Percentiles rank a stretch among this genome's conserved stretches.
These are phyloP conservation scores for Alternaria sp. DNA, from an alignment of 2,329 filamentous ascomycete species.

Conservation along the genomic window DNA sequence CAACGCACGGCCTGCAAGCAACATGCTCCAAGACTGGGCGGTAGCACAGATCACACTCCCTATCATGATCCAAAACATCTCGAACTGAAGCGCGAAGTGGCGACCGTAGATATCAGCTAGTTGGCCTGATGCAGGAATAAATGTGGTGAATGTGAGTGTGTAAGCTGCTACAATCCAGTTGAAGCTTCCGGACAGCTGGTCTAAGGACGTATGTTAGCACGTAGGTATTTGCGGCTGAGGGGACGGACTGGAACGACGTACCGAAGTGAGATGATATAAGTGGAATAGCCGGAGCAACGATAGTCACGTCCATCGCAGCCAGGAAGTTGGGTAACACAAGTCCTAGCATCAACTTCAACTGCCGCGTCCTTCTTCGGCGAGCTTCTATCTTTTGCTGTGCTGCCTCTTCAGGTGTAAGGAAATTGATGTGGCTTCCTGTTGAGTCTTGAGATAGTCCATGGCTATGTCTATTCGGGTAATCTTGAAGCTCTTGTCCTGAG, in stretches of 20 bases:
- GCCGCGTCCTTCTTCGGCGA: conserved; percentile 52
- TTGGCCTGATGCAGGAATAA: conserved; percentile 72
- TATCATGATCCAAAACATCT: conserved; percentile 61
- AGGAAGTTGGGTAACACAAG: conserved; percentile 68
- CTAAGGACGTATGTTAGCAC: conserved; percentile 27
- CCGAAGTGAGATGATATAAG: conserved; percentile 72
- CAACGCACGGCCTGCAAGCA: conserved; percentile 69
- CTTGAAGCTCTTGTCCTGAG: background rate
- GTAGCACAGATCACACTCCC: conserved; percentile 70
- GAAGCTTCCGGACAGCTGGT: conserved; percentile 63
- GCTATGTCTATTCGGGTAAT: background rate
- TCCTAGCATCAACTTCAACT: conserved; percentile 67
- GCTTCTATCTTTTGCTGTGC: conserved; percentile 21
- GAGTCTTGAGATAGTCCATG: background rate
- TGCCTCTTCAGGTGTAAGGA: conserved; percentile 21
- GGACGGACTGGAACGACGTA: conserved; percentile 43
- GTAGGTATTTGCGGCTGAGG: background rate
- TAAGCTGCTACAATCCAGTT: conserved; percentile 74
- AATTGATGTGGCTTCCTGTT: conserved; percentile 16
- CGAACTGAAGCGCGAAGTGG: conserved; percentile 64
- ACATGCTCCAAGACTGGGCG: conserved; percentile 65
- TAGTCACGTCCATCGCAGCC: conserved; percentile 70
- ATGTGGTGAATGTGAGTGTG: conserved; percentile 71
- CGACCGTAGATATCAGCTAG: conserved; percentile 72
- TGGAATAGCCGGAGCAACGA: conserved; percentile 67